phyloP scores from a whole-genome alignment of 306 rosid species.

The Benincasa hispida region DNA sequence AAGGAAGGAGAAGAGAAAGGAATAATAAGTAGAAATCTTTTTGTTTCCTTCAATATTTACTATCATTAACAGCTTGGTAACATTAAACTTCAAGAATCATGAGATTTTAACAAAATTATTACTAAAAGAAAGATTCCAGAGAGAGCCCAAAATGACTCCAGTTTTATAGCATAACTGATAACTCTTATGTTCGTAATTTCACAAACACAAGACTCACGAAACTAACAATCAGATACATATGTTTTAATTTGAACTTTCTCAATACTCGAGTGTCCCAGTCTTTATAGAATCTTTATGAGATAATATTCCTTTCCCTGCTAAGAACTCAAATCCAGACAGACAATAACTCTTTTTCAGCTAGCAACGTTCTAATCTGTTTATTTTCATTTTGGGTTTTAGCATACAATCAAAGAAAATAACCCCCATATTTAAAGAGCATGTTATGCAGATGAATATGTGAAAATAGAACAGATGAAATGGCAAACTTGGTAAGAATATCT shows the following conservation, averaged over 20 bases:
- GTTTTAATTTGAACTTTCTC: background rate
- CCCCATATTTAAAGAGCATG: background rate
- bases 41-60: background rate
- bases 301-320: background rate
- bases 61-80: background rate
- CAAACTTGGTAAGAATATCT: slow-evolving; percentile 12
- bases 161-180: background rate
- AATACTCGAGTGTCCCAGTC: background rate
- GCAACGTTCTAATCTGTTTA: background rate
- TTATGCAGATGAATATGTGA: background rate
- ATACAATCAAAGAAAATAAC: background rate
- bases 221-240: background rate
- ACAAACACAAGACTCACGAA: background rate
- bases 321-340: background rate
- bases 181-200: background rate
- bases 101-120: background rate
- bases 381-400: background rate
- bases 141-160: background rate
- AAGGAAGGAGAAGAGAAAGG: background rate
- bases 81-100: background rate
- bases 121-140: background rate
- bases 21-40: background rate
- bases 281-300: background rate
- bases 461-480: background rate
- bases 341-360: background rate